Evolutionary conservation across 176 grass and related monocot genomes (phyloP).

Genomic region (Eremochloa ophiuroides): DNA sequence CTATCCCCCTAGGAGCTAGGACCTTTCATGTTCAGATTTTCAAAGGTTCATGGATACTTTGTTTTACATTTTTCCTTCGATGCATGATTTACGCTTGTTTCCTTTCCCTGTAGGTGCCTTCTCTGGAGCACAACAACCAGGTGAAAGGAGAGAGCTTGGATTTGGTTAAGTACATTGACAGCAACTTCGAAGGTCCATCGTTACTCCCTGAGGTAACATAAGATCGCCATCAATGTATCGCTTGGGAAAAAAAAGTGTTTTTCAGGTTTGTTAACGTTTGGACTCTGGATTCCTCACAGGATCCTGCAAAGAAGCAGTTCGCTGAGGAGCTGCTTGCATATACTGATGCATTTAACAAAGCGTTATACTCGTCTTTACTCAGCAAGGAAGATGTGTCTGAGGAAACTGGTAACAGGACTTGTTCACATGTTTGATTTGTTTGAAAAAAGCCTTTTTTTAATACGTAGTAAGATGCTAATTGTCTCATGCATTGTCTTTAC

Average conservation of each 20-base stretch:
- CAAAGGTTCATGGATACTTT: not conserved
- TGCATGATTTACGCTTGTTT: not conserved
- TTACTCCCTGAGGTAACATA: slow-evolving; percentile 73
- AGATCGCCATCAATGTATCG: not conserved
- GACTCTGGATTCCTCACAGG: slow-evolving; percentile 29
- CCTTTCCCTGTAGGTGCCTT: slow-evolving; percentile 47
- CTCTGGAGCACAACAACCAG: slow-evolving; percentile 84
- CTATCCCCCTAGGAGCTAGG: not conserved
- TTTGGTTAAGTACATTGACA: slow-evolving; percentile 78
- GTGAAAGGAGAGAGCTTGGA: slow-evolving; percentile 92
- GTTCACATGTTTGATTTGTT: not conserved
- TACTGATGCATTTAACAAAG: slow-evolving; percentile 49
- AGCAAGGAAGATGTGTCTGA: slow-evolving; percentile 41
- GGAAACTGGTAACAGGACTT: slow-evolving; percentile 42
- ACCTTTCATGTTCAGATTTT: not conserved
- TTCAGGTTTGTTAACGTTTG: not conserved
- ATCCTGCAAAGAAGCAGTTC: slow-evolving; percentile 62
- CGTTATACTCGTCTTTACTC: slow-evolving; percentile 18
- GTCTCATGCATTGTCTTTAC: slow-evolving; percentile 21
- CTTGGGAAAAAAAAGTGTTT: not conserved
- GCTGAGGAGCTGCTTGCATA: slow-evolving; percentile 73
- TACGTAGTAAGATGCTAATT: slow-evolving; percentile 12
- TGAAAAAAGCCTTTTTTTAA: not conserved
- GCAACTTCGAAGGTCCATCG: slow-evolving; percentile 58
- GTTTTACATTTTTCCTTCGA: not conserved